Evolutionary conservation across 805 yeast genomes (phyloP).

Genomic region (Alloascoidea hylecoeti): DNA sequence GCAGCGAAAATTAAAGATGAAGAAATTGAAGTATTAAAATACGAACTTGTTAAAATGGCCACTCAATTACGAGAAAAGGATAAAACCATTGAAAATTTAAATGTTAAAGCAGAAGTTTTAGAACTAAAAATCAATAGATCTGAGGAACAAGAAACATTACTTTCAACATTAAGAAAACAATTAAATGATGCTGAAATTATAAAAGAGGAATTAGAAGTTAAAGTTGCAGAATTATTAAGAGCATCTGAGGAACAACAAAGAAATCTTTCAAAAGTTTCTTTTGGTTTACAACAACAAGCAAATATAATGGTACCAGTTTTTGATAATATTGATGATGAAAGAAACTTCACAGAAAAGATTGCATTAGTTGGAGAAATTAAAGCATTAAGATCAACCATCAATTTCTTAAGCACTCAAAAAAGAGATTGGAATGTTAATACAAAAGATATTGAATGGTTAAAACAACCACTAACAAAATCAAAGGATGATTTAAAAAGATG

Average conservation of each 20-base stretch:
- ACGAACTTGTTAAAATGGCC: constrained; percentile 8
- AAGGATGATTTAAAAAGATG: not conserved
- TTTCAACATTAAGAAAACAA: constrained; percentile 7
- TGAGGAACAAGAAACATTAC: constrained; percentile 9
- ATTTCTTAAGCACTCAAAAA: not conserved
- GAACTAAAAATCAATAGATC: constrained; percentile 10
- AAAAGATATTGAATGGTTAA: not conserved
- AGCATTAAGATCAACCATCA: not conserved
- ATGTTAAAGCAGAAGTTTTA: constrained; percentile 10
- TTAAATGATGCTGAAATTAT: constrained; percentile 4
- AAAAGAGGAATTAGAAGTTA: constrained; percentile 7
- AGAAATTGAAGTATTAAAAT: constrained; percentile 8
- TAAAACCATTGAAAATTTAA: constrained; percentile 12
- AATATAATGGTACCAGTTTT: not conserved
- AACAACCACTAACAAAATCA: not conserved
- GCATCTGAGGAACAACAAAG: not conserved
- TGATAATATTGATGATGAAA: not conserved
- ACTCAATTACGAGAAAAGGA: constrained; percentile 10
- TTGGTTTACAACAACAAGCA: not conserved
- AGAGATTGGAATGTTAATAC: not conserved
- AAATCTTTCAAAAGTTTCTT: not conserved
- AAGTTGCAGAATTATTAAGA: not conserved
- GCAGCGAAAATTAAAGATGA: constrained; percentile 3
- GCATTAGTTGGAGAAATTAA: not conserved
- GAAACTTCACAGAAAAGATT: not conserved